A percentile compares a stretch with the other conserved stretches of the same genome.
Evolutionary conservation across 2,329 filamentous ascomycete species (phyloP).

Genomic region (Ascochyta lentis): DNA sequence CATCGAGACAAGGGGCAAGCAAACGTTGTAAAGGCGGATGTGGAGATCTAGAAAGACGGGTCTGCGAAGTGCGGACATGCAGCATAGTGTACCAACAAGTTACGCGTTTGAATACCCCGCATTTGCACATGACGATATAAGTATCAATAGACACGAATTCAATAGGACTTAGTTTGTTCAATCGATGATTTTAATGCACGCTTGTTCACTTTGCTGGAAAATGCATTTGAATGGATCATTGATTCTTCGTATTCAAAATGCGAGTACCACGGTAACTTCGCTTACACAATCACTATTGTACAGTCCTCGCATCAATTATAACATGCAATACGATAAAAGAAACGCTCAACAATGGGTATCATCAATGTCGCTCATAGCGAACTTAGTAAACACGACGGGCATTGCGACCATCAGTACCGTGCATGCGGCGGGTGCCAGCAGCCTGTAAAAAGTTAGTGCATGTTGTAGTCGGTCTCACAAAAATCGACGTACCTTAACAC

Average conservation of each 20-base stretch:
- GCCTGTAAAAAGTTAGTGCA: slow-evolving; percentile 57
- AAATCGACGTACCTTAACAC: slow-evolving; percentile 65
- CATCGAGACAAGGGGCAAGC: slow-evolving; percentile 53
- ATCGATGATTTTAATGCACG: neutral
- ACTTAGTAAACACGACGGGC: slow-evolving; percentile 37
- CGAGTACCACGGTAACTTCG: neutral
- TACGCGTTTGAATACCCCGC: neutral
- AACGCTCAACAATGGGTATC: slow-evolving; percentile 9
- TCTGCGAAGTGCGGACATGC: neutral
- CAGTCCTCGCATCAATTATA: neutral
- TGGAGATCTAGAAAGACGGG: neutral
- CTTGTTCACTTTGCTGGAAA: neutral
- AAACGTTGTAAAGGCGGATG: slow-evolving; percentile 43
- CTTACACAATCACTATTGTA: neutral
- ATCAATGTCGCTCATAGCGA: neutral
- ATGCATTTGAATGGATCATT: neutral
- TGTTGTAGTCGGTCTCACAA: neutral
- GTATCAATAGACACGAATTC: neutral
- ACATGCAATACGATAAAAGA: slow-evolving; percentile 1
- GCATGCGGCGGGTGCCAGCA: slow-evolving; percentile 75
- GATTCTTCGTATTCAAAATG: neutral
- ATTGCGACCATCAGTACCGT: slow-evolving; percentile 74
- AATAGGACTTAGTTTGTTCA: neutral
- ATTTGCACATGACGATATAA: neutral
- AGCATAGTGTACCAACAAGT: neutral